These are phyloP conservation scores for Rusavskia elegans DNA, from an alignment of 495 filamentous ascomycete species.

Conservation along the genomic window DNA sequence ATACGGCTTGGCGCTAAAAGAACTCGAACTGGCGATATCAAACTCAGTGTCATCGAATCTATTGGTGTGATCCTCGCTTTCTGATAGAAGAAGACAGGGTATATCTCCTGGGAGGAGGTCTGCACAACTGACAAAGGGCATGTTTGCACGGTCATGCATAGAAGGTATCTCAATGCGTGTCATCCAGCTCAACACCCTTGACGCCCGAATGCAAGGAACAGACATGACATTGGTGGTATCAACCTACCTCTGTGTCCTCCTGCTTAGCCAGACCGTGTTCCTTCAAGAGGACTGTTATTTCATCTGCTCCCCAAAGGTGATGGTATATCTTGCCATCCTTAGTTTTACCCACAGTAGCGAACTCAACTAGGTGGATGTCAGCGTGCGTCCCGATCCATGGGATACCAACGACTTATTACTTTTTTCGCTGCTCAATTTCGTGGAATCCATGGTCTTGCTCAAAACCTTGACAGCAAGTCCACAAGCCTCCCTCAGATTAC, in stretches of 20 bases:
- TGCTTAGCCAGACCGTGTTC: slow-evolving; percentile 91
- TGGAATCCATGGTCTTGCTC: slow-evolving; percentile 99
- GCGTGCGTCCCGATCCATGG: not conserved
- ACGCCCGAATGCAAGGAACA: not conserved
- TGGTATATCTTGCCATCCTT: slow-evolving; percentile 92
- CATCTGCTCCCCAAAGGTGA: slow-evolving; percentile 90
- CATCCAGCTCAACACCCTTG: not conserved
- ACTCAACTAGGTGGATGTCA: slow-evolving; percentile 54
- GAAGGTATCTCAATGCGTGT: not conserved
- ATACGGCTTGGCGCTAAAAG: no score
- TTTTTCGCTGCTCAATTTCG: slow-evolving; percentile 96
- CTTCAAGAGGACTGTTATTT: slow-evolving; percentile 85
- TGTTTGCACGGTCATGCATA: no score
- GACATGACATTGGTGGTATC: slow-evolving; percentile 5
- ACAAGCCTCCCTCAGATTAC: slow-evolving; percentile 88
- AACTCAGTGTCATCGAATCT: no score
- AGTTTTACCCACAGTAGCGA: slow-evolving; percentile 94
- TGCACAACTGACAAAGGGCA: no score
- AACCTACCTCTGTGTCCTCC: slow-evolving; percentile 55
- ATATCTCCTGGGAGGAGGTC: no score
- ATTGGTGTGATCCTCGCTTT: no score
- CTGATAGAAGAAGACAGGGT: no score
- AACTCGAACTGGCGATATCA: no score
- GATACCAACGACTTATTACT: slow-evolving; percentile 40
- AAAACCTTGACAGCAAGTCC: slow-evolving; percentile 96